These are phyloP conservation scores for Diplodia corticola DNA, from an alignment of 2,329 filamentous ascomycete genomes.

Conservation along the genomic window DNA sequence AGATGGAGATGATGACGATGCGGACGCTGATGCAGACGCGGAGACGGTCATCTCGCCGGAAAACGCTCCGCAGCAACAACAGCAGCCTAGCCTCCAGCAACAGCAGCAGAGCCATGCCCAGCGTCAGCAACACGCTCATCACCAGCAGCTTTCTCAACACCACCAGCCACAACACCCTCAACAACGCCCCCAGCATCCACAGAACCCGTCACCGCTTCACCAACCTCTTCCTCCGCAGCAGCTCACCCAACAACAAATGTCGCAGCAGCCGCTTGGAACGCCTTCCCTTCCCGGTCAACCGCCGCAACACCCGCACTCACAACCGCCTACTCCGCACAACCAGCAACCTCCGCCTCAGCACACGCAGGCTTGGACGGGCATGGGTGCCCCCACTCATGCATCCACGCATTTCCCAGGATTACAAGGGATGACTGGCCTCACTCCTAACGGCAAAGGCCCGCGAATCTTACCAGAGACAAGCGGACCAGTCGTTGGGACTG, in stretches of 20 bases:
- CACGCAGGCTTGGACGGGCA: conserved; percentile 6
- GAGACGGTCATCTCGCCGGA: conserved; percentile 16
- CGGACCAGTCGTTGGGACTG: conserved; percentile 1
- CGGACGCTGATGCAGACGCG: conserved; percentile 21
- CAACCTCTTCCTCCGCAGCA: conserved; percentile 13
- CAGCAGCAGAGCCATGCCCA: conserved; percentile 15
- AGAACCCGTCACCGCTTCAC: conserved; percentile 13
- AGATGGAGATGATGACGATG: conserved; percentile 15
- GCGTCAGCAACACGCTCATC: conserved; percentile 12
- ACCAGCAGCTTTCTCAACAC: conserved; percentile 32
- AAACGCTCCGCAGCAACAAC: conserved; percentile 12
- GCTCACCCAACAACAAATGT: conserved; percentile 19
- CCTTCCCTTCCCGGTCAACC: conserved; percentile 15
- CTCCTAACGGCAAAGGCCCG: neutral
- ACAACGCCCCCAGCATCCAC: neutral
- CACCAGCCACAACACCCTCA: neutral
- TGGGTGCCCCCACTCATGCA: conserved; percentile 15
- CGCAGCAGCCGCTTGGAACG: conserved; percentile 14
- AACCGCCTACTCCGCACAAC: conserved; percentile 12
- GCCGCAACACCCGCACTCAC: conserved; percentile 6
- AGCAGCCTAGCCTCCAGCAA: neutral
- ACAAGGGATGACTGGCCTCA: conserved; percentile 15
- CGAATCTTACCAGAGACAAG: conserved; percentile 15
- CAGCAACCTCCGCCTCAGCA: conserved; percentile 10
- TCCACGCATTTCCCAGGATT: conserved; percentile 6